Evolutionary conservation across 108 stramenopile species (phyloP).

Genomic region (Cyclotella sp.): DNA sequence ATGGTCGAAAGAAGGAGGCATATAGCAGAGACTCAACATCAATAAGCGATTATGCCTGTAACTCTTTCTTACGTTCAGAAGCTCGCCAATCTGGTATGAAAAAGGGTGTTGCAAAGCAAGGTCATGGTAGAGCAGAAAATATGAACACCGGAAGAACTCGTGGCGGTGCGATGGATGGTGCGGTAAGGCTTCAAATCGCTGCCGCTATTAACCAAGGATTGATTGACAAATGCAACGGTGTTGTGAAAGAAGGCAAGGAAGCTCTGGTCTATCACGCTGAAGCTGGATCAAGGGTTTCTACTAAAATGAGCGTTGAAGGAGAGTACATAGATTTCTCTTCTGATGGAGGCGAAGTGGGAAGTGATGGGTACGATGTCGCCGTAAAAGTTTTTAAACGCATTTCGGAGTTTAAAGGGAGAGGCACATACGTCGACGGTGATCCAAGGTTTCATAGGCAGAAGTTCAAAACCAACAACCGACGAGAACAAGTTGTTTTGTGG

Average conservation of each 20-base stretch:
- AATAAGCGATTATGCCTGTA: conserved; percentile 50
- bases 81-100: conserved; percentile 54
- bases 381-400: conserved; percentile 89
- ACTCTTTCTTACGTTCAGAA: conserved; percentile 59
- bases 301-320: background rate
- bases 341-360: conserved; percentile 16
- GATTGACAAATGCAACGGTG: conserved; percentile 74
- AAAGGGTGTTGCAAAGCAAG: conserved; percentile 80
- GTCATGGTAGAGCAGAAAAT: conserved; percentile 73
- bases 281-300: conserved; percentile 29
- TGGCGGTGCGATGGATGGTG: conserved; percentile 75
- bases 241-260: conserved; percentile 88
- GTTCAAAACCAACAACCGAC: conserved; percentile 45
- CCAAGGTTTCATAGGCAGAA: conserved; percentile 62
- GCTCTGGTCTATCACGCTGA: conserved; percentile 82
- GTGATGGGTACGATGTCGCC: conserved; percentile 76
- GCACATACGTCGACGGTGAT: conserved; percentile 79
- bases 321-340: background rate
- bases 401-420: conserved; percentile 66
- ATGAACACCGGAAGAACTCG: conserved; percentile 62
- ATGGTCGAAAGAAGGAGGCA: conserved; percentile 25
- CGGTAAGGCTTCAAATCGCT: conserved; percentile 66
- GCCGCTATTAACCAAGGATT: conserved; percentile 70
- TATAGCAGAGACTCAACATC: conserved; percentile 13
- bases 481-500: conserved; percentile 77